These are phyloP conservation scores for Ormosia emarginata DNA, from an alignment of 306 rosid species.

Conservation along the genomic window DNA sequence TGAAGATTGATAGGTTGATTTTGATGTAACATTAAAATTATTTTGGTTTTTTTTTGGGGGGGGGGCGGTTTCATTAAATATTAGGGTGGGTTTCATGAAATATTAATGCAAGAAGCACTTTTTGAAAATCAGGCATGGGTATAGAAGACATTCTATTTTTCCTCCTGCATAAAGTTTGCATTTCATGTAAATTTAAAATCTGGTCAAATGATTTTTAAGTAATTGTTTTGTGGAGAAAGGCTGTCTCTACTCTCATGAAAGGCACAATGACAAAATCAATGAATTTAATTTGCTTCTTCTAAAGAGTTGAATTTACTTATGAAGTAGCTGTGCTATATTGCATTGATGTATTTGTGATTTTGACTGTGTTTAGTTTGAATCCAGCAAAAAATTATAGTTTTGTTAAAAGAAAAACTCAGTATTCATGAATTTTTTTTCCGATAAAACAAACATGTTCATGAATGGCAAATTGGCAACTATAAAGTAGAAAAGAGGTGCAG, in stretches of 20 bases:
- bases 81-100: too few relatives aligned
- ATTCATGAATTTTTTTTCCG: background rate
- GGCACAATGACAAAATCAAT: background rate
- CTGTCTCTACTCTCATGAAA: background rate
- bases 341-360: background rate
- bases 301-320: background rate
- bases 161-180: background rate
- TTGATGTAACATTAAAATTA: background rate
- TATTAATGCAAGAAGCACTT: too few relatives aligned
- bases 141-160: background rate
- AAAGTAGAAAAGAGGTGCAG: background rate
- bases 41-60: background rate
- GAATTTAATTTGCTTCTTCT: background rate
- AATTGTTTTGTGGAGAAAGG: conserved; percentile 10
- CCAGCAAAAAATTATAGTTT: background rate
- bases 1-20: background rate
- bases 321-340: background rate
- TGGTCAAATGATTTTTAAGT: background rate
- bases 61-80: background rate
- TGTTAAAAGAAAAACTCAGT: background rate
- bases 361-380: background rate
- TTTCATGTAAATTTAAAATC: background rate
- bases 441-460: background rate
- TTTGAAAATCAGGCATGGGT: background rate
- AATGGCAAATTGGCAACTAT: background rate